Evolutionary conservation across 208 protist species (phyloP).

Genomic region (Jaenimonas drosophilae): DNA sequence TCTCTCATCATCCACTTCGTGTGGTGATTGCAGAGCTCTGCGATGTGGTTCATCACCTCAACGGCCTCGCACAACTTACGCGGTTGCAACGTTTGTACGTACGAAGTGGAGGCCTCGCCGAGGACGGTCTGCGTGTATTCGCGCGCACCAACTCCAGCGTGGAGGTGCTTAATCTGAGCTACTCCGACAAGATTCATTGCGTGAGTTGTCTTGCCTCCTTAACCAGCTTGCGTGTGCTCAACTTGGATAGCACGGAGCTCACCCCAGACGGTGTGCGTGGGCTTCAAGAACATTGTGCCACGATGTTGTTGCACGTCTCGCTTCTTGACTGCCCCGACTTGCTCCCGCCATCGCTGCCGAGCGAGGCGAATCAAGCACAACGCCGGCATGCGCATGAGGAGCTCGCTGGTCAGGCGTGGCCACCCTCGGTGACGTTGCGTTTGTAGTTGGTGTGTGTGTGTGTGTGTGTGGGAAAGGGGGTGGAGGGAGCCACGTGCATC

Average conservation of each 20-base stretch:
- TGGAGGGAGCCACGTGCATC: no score
- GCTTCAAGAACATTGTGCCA: slow-evolving; percentile 9
- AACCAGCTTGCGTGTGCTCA: slow-evolving; percentile 25
- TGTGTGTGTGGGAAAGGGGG: no score
- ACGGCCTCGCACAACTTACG: slow-evolving; percentile 21
- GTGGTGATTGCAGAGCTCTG: slow-evolving; percentile 48
- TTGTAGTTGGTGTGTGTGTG: no score
- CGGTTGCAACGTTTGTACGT: slow-evolving; percentile 36
- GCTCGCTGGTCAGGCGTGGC: no score
- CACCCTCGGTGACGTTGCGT: no score
- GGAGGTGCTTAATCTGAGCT: slow-evolving; percentile 43
- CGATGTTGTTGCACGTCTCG: slow-evolving; percentile 30
- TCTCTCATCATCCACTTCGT: slow-evolving; percentile 12
- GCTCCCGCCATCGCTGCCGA: no score
- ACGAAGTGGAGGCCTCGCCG: slow-evolving; percentile 32
- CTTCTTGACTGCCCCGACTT: slow-evolving; percentile 35
- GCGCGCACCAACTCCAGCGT: slow-evolving; percentile 12
- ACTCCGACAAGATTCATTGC: slow-evolving; percentile 40
- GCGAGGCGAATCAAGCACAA: no score
- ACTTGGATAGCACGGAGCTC: slow-evolving; percentile 48
- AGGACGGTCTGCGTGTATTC: slow-evolving; percentile 11
- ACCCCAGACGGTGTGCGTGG: slow-evolving; percentile 17
- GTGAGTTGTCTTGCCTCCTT: slow-evolving; percentile 19
- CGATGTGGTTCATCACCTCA: slow-evolving; percentile 24
- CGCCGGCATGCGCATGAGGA: no score